Percentiles rank a stretch among this genome's conserved stretches.
Conservation (phyloP, 2,329 filamentous ascomycete genomes). For the Ascochyta pisi region DNA sequence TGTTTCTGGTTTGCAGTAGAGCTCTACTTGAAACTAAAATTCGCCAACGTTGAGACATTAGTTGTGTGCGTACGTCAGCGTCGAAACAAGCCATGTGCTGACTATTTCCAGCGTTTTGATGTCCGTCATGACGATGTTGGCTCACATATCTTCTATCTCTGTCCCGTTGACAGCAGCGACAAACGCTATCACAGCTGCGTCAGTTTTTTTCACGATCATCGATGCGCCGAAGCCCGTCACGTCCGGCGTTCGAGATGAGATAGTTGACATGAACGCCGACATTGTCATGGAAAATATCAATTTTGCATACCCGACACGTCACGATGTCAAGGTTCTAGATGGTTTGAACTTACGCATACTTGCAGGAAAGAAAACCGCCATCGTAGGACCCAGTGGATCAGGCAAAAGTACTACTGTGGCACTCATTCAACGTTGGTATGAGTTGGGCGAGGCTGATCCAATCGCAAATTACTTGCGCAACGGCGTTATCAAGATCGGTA, state of each 20-base stretch:
- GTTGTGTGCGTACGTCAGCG: slow-evolving; percentile 23
- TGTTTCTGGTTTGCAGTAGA: slow-evolving; percentile 39
- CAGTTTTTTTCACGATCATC: slow-evolving; percentile 33
- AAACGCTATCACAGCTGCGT: slow-evolving; percentile 27
- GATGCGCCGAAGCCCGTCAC: slow-evolving; percentile 29
- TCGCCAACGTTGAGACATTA: slow-evolving; percentile 25
- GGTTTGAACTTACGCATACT: slow-evolving; percentile 78
- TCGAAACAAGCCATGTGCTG: background rate
- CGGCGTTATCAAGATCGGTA: slow-evolving; percentile 29
- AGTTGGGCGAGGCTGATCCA: slow-evolving; percentile 48
- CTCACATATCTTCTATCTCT: slow-evolving; percentile 25
- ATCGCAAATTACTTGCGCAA: slow-evolving; percentile 28
- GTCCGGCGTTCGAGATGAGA: slow-evolving; percentile 17
- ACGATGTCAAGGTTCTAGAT: slow-evolving; percentile 86
- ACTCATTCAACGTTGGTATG: slow-evolving; percentile 87
- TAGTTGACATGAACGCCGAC: slow-evolving; percentile 23
- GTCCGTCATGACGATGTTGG: slow-evolving; percentile 33
- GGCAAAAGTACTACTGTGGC: slow-evolving; percentile 94
- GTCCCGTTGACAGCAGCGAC: slow-evolving; percentile 26
- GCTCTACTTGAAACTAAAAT: slow-evolving; percentile 22
- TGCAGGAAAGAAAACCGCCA: slow-evolving; percentile 88
- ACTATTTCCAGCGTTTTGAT: slow-evolving; percentile 28
- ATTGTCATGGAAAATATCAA: slow-evolving; percentile 34
- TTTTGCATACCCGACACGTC: slow-evolving; percentile 56
- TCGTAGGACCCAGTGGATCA: slow-evolving; percentile 90